Base-by-base conservation (phyloP, 768 basidiomycete genomes). In the Termitomyces sp. region DNA sequence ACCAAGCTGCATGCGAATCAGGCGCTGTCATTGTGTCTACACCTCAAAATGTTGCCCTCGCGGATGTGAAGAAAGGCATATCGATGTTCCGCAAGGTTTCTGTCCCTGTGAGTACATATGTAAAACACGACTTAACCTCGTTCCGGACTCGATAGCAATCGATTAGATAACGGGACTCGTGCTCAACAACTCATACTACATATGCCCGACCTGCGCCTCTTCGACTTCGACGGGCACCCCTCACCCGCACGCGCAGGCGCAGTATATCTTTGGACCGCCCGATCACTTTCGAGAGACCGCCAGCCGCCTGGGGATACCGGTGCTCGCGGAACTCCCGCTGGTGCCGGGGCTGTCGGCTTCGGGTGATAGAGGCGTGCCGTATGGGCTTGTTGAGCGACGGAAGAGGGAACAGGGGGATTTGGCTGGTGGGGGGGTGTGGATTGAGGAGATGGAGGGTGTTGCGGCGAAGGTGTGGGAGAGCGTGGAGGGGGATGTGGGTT, bases 11-110 rank as follows among this genome's bases (percentile, higher is more conserved):
- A 41, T 9, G 41, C 13, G 40, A 58, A 56, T 18, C 52, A 98
- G 95, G 94, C 12, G 86, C 93, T 0, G 87, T 99, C 2, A 92
- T 99, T 58, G 88, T 98, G 2, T 96, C 95, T 0, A 98, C 96
- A 7, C 95, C 96, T 0, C 96, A 99, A 71, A 91, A 96, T 65
- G 90, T 98, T 36, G 91, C 95, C 3, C 79, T 98, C 5, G 80
- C 91, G 5, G 96, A 98, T 69, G 94, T 94, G 1, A 82, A 91
- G 60, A 95, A 95, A 64, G 95, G 96, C 0, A 89, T 98, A 26
- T 81, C 88, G 8, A 96, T 96, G 93, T 88, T 98, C 69, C 83
- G 84, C 55, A 97, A 95, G 72, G 81, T 98, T 9, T 79, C 82
- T 18, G 86, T 98, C 1, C 95, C 96, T 0, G 94, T 96, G 66